Conservation (phyloP, 768 basidiomycete genomes). For the Albatrellus ellisii region DNA sequence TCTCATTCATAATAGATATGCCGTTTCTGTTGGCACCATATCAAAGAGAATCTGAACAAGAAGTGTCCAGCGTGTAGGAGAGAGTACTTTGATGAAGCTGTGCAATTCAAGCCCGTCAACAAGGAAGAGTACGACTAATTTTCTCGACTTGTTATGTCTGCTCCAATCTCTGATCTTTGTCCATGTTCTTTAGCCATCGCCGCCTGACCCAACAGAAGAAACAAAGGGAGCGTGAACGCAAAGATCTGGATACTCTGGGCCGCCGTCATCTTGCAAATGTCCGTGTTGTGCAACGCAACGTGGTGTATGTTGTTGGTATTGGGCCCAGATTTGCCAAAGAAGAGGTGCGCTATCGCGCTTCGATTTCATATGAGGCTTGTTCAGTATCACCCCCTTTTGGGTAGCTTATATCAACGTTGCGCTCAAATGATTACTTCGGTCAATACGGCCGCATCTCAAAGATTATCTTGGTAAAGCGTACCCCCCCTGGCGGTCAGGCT, state of each 20-base stretch:
- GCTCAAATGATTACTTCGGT: conserved; percentile 94
- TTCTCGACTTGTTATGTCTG: neutral
- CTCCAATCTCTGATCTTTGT: too few relatives aligned
- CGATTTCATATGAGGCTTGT: conserved; percentile 6
- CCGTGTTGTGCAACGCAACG: conserved; percentile 91
- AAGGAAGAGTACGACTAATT: conserved; percentile 74
- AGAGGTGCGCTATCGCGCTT: conserved; percentile 51
- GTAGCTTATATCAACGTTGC: conserved; percentile 82
- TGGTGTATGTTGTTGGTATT: conserved; percentile 93
- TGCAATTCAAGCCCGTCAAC: conserved; percentile 91
- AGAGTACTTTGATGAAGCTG: conserved; percentile 81
- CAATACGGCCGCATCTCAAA: conserved; percentile 98
- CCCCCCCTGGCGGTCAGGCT: conserved; percentile 53
- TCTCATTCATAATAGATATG: conserved; percentile 56
- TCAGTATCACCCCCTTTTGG: conserved; percentile 9
- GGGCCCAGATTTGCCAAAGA: conserved; percentile 91
- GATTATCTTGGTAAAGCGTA: conserved; percentile 86
- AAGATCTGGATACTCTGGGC: conserved; percentile 80
- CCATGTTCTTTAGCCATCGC: conserved; percentile 59
- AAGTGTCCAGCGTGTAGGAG: conserved; percentile 94
- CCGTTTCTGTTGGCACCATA: conserved; percentile 98
- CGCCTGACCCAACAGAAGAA: conserved; percentile 93
- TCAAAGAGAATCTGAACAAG: conserved; percentile 90
- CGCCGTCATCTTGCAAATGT: conserved; percentile 85
- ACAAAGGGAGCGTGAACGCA: conserved; percentile 86